Evolutionary conservation across 176 grass and related monocot genomes (phyloP), one percentile per base, ranked within the genome.

Genomic region (Ampelocalamus luodianensis): DNA sequence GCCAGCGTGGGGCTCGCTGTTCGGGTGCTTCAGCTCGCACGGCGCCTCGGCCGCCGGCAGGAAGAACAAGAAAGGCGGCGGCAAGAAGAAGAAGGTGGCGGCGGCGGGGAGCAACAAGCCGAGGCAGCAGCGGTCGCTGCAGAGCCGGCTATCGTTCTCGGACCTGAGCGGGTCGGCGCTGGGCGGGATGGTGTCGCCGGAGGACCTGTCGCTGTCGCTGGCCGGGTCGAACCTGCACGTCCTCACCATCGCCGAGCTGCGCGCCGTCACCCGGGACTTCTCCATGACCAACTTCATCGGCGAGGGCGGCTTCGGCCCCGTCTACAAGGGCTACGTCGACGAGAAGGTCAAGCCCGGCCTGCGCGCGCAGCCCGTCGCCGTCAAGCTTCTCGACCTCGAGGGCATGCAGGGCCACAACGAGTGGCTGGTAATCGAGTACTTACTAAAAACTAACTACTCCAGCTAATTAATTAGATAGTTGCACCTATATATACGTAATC

Each of bases 241-340:
- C 65, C 94, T 97, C 84, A 88, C 89, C 71, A 93, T 94, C 58
- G 85, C 82, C 39, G 91, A 97, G 45, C 88, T 97, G n/a, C 91
- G 92, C 85, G 59, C 85, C 56, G 55, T 82, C 58, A 97, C 94
- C 11, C 55, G 88, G 10, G 89, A 91, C 42, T 97, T 97, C 81
- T 92, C 94, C 74, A 90, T 82, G 82, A 94, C 89, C 64, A 94
- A 97, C 84, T 97, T 97, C 81, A 85, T 97, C 32, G 94, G 94
- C 22, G 94, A 97, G 64, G 94, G 94, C 0, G 94, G 94, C 0
- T 97, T 97, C 76, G 94, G 94, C 10, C 94, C 92, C 60, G 94
- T 97, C 24, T 97, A 97, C 84, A 97, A 92, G 88, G 94, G 94
- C 7, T 97, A 78, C 86, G 90, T 97, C 85, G 94, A 94, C 84